Evolutionary conservation across 495 filamentous ascomycete species (phyloP), one percentile per base, ranked within the genome.

Genomic region (Hyaloscypha finlandica): DNA sequence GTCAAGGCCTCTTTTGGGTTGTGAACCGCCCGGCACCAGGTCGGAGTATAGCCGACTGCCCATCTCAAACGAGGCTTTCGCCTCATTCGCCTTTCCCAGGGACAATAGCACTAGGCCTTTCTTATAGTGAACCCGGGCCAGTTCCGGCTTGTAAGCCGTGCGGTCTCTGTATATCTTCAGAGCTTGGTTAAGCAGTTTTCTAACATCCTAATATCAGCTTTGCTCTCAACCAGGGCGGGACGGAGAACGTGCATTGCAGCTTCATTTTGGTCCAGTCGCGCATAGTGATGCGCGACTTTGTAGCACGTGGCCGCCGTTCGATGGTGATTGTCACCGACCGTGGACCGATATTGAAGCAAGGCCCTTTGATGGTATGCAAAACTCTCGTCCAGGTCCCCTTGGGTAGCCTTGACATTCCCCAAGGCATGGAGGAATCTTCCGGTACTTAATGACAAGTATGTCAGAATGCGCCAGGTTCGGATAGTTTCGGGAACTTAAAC

Each of bases 271-370:
- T 62, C 59, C 4, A 69, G 37, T 14, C 71, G 69, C 11, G 74
- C 65, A 22, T 70, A 64, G 65, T 78, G 75, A 20, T 76, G 67
- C 8, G 76, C 75, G 22, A 76, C 61, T 61, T 75, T 76, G 55
- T 74, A 54, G 51, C 32, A 69, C 8, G 60, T 32, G 63, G 72
- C 66, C 45, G 70, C 74, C 45, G 74, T 76, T 19, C 72, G 71
- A 45, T 71, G 72, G 59, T 77, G 71, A 20, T 70, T 66, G 16
- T 71, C 71, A 8, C 74, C 75, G 22, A 78, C 39, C 42, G 76
- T 75, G 0, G 25, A 60, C 29, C 64, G 68, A 56, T 73, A 72
- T 31, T 74, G 73, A 11, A 54, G 52, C 30, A 65, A 66, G 14
- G 72, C 67, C 54, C 66, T 61, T 25, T 67, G 59, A 35, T 78